phyloP scores from a whole-genome alignment of 768 basidiomycete species.

The Suillus subalutaceus region DNA sequence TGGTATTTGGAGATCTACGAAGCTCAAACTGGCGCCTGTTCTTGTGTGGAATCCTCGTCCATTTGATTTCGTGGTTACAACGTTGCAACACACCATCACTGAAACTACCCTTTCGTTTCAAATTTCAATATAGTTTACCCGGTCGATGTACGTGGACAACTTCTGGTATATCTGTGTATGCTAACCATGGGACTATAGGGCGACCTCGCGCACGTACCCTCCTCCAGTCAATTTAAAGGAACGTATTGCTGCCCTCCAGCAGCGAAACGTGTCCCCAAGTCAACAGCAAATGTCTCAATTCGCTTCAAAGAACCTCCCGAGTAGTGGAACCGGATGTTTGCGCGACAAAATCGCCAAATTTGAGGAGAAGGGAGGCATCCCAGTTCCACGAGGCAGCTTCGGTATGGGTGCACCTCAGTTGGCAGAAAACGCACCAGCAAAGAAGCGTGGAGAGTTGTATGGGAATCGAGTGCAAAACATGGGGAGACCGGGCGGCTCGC shows the following conservation, averaged over 20 bases:
- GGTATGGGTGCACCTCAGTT: constrained; percentile 66
- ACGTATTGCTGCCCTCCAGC: constrained; percentile 81
- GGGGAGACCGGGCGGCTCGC: constrained; percentile 25
- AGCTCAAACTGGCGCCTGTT: not conserved
- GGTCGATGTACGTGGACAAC: constrained; percentile 23
- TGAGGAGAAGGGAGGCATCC: constrained; percentile 75
- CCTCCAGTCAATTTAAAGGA: constrained; percentile 66
- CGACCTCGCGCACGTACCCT: constrained; percentile 26
- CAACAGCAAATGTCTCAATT: constrained; percentile 38
- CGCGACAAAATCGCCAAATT: constrained; percentile 81
- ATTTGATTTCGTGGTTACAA: constrained; percentile 1
- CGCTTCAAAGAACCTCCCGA: constrained; percentile 31
- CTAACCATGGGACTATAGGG: constrained; percentile 28
- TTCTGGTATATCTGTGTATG: not conserved
- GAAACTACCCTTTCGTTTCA: not conserved
- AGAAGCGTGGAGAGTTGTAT: constrained; percentile 67
- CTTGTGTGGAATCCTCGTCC: not conserved
- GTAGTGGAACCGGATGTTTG: constrained; percentile 35
- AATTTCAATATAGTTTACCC: constrained; percentile 1
- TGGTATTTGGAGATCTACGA: constrained; percentile 7
- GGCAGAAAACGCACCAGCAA: constrained; percentile 46
- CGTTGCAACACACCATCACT: not conserved
- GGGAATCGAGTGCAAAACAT: constrained; percentile 64
- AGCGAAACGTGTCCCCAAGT: constrained; percentile 40
- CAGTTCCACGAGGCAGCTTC: constrained; percentile 76